Base-by-base conservation (phyloP, 176 grass and related monocot species). In the Aegilops bicornis region DNA sequence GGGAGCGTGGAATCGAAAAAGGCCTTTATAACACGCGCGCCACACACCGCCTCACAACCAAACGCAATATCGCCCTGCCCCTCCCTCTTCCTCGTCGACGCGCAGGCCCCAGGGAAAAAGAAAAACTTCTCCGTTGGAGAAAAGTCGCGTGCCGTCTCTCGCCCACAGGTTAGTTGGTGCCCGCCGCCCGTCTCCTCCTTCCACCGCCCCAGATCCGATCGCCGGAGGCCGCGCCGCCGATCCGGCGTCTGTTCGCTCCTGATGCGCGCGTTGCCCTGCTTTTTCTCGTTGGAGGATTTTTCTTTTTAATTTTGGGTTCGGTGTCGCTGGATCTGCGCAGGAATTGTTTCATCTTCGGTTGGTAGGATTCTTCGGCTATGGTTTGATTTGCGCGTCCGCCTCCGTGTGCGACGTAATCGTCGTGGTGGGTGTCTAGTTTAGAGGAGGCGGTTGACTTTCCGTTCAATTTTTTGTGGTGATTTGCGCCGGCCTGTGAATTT, bases 121-220 rank as follows among this genome's bases (percentile, higher is more conserved):
- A 60, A 60, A 25, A 20, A 14, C 25, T 75, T 45, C 59, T 68
- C 76, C 80, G 45, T 64, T 24, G 22, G 35, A 60, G 48, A 36
- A 88, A 84, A 50, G 85, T 81, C 69, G 40, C 77, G 89, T 76
- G 69, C 62, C 86, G 62, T 77, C 85, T 89, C 83, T 80, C 76
- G 81, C 77, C 85, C 81, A 85, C 89, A 91, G 89, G 89, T 91
- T 91, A 78, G 86, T 91, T 91, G 86, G 45, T 62, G 69, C 62
- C 69, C 62, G 52, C 63, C 79, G 71, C 88, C 29, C 79, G 65
- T 20, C 54, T n/a, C 48, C 71, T 12, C 82, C 17, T 48, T n/a
- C 4, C 48, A 23, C 35, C 16, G 10, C 12, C 3, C 24, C 88
- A 78, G 88, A 86, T 90, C 84, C 64, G 88, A 64, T 32, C 72